Base-by-base conservation (phyloP, 805 yeast species). In the Millerozyma acaciae region DNA sequence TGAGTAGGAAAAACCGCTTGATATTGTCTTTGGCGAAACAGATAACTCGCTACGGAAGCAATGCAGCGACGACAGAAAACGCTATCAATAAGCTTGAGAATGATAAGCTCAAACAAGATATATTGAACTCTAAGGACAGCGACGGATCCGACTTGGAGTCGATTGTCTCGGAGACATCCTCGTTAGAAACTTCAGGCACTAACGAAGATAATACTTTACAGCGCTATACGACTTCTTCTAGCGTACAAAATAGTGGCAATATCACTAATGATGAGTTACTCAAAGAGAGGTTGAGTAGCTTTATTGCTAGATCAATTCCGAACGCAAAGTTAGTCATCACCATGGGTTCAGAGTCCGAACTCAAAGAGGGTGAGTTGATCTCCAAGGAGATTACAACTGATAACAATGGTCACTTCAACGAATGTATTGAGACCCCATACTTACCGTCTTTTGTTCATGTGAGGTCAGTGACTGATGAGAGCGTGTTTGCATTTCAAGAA, bases 11-110 rank as follows among this genome's bases (percentile, higher is more conserved):
- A 48, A 86, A 87, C 55, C 63, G 80, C 37, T 53, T 89, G 27
- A 64, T 89, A 20, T 53, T 83, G 15, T 70, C 87, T 1, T 57
- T 87, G 27, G 85, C 87, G 3, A 75, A 76, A 39, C 87, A 84
- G 53, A 62, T 84, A 31, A 73, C 79, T 0, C 74, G 76, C 31
- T 59, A 54, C 35, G 55, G 54, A 16, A 37, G 49, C 1, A 44
- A 30, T 24, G 30, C 34, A 16, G 30, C 31, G 10, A 30, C 19
- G 5, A 16, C 41, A 4, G 34, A 32, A 7, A 51, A 48, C 27
- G 63, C 60, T 4, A 38, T 55, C 5, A 38, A 42, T 30, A 43
- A 50, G 31, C 40, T 54, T 30, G 62, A 53, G 23, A 51, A 50
- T 33, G 62, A 57, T 5, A 37, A 34, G 13, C 40, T 57, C 21